Evolutionary conservation across 306 rosid genomes (phyloP).

Genomic region (Canavalia gladiata): DNA sequence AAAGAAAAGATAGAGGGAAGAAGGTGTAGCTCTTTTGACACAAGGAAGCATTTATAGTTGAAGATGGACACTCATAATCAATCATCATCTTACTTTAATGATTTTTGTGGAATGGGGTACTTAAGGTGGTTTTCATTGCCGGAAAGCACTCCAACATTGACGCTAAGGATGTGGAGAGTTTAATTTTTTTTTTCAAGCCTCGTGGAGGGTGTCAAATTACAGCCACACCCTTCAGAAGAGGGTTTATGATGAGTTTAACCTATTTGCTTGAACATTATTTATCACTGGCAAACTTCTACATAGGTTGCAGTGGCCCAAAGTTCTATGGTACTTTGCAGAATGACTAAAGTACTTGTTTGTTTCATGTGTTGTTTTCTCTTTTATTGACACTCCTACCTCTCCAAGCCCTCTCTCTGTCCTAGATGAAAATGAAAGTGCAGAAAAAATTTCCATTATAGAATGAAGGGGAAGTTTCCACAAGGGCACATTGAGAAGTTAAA

Average conservation of each 20-base stretch:
- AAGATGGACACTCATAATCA: constrained; percentile 52
- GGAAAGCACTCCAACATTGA: constrained; percentile 46
- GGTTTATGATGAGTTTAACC: constrained; percentile 36
- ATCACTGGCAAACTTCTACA: constrained; percentile 58
- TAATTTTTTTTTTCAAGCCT: constrained; percentile 33
- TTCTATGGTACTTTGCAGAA: constrained; percentile 60
- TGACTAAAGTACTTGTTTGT: constrained; percentile 63
- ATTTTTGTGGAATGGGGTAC: constrained; percentile 32
- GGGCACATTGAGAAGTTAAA: constrained; percentile 63
- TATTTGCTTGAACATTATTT: constrained; percentile 39
- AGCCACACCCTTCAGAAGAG: constrained; percentile 44
- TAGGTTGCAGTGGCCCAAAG: constrained; percentile 61
- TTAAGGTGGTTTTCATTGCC: constrained; percentile 53
- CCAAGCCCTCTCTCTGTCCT: constrained; percentile 52
- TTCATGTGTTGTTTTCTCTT: constrained; percentile 80
- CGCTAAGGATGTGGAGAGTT: constrained; percentile 29
- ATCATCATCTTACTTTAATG: constrained; percentile 50
- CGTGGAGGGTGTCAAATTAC: constrained; percentile 46
- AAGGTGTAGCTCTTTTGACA: constrained; percentile 44
- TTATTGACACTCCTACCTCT: constrained; percentile 62
- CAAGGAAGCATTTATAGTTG: constrained; percentile 62
- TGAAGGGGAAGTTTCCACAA: constrained; percentile 58
- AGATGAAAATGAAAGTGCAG: constrained; percentile 79
- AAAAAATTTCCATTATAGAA: constrained; percentile 50
- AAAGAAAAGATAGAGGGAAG: constrained; percentile 34